phyloP scores from a whole-genome alignment of 176 grass and related monocot species.

The Oryza australiensis region DNA sequence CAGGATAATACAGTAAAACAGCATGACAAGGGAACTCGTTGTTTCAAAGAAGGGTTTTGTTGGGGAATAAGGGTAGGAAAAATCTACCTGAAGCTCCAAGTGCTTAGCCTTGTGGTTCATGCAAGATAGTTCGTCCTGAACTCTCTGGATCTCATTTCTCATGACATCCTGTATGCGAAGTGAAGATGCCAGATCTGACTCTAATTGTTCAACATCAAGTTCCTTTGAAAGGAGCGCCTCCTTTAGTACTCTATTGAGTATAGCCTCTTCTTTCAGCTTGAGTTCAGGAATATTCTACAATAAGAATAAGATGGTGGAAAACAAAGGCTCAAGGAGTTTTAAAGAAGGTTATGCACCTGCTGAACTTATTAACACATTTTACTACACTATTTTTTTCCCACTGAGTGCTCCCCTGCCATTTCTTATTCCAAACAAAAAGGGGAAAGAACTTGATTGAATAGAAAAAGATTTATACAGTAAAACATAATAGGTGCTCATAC shows the following conservation, averaged over 20 bases:
- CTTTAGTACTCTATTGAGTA: conserved; percentile 75
- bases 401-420: neutral
- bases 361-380: neutral
- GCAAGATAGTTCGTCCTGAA: conserved; percentile 81
- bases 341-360: neutral
- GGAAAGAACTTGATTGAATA: neutral
- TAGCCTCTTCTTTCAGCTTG: conserved; percentile 69
- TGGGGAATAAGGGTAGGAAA: conserved; percentile 15
- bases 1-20: neutral
- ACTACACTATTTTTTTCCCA: neutral
- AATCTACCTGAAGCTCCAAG: conserved; percentile 67
- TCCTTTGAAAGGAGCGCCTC: conserved; percentile 79
- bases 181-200: conserved; percentile 70
- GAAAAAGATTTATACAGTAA: conserved; percentile 4
- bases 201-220: conserved; percentile 65
- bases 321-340: neutral
- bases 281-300: conserved; percentile 64
- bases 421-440: neutral
- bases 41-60: neutral
- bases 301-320: neutral
- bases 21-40: neutral
- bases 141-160: conserved; percentile 73
- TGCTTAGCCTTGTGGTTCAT: conserved; percentile 81
- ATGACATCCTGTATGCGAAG: conserved; percentile 62
- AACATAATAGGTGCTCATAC: conserved; percentile 24